Evolutionary conservation across 2,329 filamentous ascomycete genomes (phyloP).

Genomic region (Plectosphaerella sp.): DNA sequence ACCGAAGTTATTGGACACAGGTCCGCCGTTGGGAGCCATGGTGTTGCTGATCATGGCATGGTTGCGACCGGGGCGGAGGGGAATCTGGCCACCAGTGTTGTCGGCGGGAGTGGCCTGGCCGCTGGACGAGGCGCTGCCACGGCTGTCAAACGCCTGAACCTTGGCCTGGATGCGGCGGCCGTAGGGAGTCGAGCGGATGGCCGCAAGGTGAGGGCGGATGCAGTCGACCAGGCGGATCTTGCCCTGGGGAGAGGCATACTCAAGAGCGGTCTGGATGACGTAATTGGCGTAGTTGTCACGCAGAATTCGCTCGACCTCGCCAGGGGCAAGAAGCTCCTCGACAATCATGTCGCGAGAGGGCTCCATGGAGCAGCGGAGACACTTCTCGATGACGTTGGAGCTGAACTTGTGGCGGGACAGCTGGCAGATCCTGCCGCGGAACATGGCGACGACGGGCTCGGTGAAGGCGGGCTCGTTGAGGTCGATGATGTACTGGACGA

Average conservation of each 20-base stretch:
- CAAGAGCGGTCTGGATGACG: conserved; percentile 92
- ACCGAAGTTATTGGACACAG: conserved; percentile 18
- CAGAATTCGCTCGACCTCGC: conserved; percentile 82
- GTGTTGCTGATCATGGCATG: conserved; percentile 37
- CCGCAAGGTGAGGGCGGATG: conserved; percentile 78
- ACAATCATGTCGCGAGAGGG: conserved; percentile 77
- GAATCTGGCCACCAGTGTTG: conserved; percentile 48
- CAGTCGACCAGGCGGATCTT: conserved; percentile 75
- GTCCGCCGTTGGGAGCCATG: conserved; percentile 24
- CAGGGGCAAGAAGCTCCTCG: conserved; percentile 68
- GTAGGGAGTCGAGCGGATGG: conserved; percentile 87
- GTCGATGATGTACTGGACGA: conserved; percentile 97
- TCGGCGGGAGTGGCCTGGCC: conserved; percentile 50
- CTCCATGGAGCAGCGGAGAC: conserved; percentile 75
- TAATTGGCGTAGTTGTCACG: conserved; percentile 96
- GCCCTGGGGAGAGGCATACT: conserved; percentile 70
- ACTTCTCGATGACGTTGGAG: conserved; percentile 98
- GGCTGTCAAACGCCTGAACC: conserved; percentile 60
- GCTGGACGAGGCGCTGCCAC: conserved; percentile 35
- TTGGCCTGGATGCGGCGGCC: conserved; percentile 92
- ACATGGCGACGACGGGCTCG: conserved; percentile 78
- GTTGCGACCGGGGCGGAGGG: conserved; percentile 37
- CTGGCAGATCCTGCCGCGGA: conserved; percentile 66
- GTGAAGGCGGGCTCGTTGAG: conserved; percentile 85
- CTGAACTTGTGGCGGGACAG: conserved; percentile 97